Conservation (phyloP, 371 early-diverging fungal species). For the Mortierella sp. region DNA sequence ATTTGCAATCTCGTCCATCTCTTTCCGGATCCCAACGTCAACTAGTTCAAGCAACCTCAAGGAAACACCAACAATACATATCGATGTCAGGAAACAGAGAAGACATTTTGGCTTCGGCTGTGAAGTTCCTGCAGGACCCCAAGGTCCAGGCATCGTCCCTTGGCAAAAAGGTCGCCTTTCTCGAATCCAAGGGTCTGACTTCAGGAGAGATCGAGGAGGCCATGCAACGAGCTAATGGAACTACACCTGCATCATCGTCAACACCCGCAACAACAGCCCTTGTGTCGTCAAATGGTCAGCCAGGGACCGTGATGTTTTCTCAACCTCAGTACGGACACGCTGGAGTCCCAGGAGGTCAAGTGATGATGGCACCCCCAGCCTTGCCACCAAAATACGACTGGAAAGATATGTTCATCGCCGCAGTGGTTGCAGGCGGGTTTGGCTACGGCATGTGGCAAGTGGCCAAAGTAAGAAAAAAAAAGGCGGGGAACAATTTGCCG, state of each 20-base stretch:
- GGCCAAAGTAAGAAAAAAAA: conserved; percentile 70
- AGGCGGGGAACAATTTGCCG: conserved; percentile 11
- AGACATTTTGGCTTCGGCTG: conserved; percentile 88
- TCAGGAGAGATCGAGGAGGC: conserved; percentile 94
- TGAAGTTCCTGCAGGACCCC: conserved; percentile 92
- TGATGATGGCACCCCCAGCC: conserved; percentile 72
- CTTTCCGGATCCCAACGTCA: not conserved
- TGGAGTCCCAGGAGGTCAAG: conserved; percentile 45
- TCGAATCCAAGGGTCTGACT: conserved; percentile 95
- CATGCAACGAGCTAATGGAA: conserved; percentile 71
- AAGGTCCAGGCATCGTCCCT: conserved; percentile 90
- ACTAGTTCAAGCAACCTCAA: no score
- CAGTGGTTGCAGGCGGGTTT: conserved; percentile 88
- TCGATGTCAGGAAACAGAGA: conserved; percentile 71
- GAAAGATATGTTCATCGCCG: conserved; percentile 94
- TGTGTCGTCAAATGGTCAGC: conserved; percentile 37
- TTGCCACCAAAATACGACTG: conserved; percentile 82
- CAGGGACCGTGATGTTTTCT: conserved; percentile 31
- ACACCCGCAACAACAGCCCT: conserved; percentile 21
- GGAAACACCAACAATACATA: no score
- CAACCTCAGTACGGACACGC: conserved; percentile 25
- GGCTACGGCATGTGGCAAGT: conserved; percentile 86
- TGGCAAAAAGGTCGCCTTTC: conserved; percentile 91
- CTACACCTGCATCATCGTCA: conserved; percentile 46
- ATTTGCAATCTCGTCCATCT: not conserved